Percentiles rank a stretch among this genome's conserved stretches.
phyloP scores from a whole-genome alignment of 768 basidiomycete genomes.

The Neoboletus magnificus region DNA sequence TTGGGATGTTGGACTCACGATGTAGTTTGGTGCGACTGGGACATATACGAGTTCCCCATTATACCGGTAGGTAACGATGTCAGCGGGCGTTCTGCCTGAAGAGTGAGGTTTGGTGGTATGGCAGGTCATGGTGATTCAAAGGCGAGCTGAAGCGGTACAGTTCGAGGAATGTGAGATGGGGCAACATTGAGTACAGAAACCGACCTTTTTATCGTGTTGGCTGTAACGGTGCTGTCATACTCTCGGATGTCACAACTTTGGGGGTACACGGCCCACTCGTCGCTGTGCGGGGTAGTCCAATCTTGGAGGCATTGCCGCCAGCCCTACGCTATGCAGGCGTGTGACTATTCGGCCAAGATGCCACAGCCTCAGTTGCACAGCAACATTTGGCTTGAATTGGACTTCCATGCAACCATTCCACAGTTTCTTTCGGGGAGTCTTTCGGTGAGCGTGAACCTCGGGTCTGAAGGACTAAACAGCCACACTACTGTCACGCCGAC shows the following conservation, averaged over 20 bases:
- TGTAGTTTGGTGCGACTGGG: conserved; percentile 39
- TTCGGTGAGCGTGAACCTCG: too few relatives aligned
- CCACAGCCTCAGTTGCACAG: too few relatives aligned
- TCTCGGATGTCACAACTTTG: too few relatives aligned
- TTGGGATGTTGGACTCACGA: conserved; percentile 33
- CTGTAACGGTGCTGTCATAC: background rate
- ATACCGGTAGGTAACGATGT: conserved; percentile 51
- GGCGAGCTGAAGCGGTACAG: too few relatives aligned
- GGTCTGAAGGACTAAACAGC: too few relatives aligned
- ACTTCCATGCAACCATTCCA: too few relatives aligned
- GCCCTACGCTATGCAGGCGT: too few relatives aligned
- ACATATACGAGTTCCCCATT: conserved; percentile 49
- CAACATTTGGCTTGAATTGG: too few relatives aligned
- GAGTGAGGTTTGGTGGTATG: background rate
- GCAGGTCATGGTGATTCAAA: background rate
- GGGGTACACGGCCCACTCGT: background rate
- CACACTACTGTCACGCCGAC: too few relatives aligned
- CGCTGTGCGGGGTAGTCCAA: background rate
- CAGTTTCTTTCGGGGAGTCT: too few relatives aligned
- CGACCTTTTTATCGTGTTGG: background rate
- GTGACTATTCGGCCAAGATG: too few relatives aligned
- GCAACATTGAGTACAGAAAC: background rate
- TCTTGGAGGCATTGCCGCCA: too few relatives aligned
- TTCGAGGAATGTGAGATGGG: background rate
- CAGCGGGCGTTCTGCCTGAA: conserved; percentile 7